Evolutionary conservation across 140 eudicot species (phyloP).

Genomic region (Cichorium intybus): DNA sequence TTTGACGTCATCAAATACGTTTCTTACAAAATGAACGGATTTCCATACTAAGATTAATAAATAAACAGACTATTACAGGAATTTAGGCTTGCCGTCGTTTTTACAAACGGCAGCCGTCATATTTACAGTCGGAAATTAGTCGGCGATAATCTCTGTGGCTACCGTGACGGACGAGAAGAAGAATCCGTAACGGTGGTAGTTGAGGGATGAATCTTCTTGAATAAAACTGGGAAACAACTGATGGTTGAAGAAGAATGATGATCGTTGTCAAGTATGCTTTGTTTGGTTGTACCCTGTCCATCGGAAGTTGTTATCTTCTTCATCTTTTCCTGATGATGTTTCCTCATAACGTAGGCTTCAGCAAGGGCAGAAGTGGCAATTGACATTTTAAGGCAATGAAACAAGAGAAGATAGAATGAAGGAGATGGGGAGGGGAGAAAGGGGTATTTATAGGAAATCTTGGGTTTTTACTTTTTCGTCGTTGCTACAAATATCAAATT

Average conservation of each 20-base stretch:
- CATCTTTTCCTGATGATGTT: constrained; percentile 30
- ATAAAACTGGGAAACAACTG: constrained; percentile 20
- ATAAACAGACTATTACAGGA: background rate
- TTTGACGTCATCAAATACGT: background rate
- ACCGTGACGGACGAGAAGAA: background rate
- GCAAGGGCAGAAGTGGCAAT: constrained; percentile 26
- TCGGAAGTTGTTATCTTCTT: background rate
- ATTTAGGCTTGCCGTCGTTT: background rate
- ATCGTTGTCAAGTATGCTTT: background rate
- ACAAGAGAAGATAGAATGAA: constrained; percentile 12
- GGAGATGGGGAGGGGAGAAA: background rate
- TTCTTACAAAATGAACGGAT: background rate
- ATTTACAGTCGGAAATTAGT: background rate
- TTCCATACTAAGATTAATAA: background rate
- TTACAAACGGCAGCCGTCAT: too few relatives aligned
- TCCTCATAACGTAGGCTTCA: constrained; percentile 39
- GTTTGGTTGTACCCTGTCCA: constrained; percentile 11
- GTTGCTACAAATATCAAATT: constrained; percentile 15
- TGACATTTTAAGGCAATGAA: constrained; percentile 25
- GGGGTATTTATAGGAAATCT: background rate
- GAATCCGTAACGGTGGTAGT: background rate
- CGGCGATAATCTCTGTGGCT: background rate
- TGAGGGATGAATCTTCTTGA: constrained; percentile 18
- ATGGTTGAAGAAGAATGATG: background rate
- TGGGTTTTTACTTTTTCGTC: background rate